A percentile compares a stretch with the other conserved stretches of the same genome.
Evolutionary conservation across 805 yeast genomes (phyloP).

Genomic region (Starmerella potacharoeniae): DNA sequence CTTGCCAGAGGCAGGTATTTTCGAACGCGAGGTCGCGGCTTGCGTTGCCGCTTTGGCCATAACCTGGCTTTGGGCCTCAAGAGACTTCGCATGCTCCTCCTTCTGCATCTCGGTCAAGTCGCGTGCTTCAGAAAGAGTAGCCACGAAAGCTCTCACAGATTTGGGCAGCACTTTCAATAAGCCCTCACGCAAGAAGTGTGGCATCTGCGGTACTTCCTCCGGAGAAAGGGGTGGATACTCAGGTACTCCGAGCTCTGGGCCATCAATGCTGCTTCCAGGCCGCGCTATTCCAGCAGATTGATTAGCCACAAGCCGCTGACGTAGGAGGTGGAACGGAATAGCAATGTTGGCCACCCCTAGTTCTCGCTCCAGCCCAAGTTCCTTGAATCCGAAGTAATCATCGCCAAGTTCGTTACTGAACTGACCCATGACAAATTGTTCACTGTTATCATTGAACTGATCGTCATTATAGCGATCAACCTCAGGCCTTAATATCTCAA

Average conservation of each 20-base stretch:
- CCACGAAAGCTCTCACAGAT: not conserved
- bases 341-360: conserved; percentile 72
- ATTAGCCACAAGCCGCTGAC: conserved; percentile 30
- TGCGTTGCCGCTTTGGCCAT: conserved; percentile 4
- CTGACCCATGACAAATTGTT: conserved; percentile 89
- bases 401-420: conserved; percentile 90
- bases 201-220: conserved; percentile 4
- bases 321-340: conserved; percentile 80
- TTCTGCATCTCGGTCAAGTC: not conserved
- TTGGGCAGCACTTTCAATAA: conserved; percentile 2
- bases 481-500: conserved; percentile 72
- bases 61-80: not conserved
- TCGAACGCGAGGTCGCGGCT: conserved; percentile 9
- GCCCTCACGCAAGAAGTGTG: conserved; percentile 5
- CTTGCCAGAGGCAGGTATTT: conserved; percentile 19
- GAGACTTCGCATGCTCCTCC: not conserved
- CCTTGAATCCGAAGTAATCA: conserved; percentile 95
- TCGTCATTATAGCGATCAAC: conserved; percentile 42
- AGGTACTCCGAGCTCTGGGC: conserved; percentile 7
- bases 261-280: not conserved
- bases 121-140: not conserved
- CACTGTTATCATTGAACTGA: conserved; percentile 79
- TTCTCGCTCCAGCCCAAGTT: conserved; percentile 85
- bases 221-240: conserved; percentile 76
- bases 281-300: conserved; percentile 9